Percentiles rank a stretch among this genome's conserved stretches.
Evolutionary conservation across 331 rosid species (phyloP).

Genomic region (Stylosanthes scabra): DNA sequence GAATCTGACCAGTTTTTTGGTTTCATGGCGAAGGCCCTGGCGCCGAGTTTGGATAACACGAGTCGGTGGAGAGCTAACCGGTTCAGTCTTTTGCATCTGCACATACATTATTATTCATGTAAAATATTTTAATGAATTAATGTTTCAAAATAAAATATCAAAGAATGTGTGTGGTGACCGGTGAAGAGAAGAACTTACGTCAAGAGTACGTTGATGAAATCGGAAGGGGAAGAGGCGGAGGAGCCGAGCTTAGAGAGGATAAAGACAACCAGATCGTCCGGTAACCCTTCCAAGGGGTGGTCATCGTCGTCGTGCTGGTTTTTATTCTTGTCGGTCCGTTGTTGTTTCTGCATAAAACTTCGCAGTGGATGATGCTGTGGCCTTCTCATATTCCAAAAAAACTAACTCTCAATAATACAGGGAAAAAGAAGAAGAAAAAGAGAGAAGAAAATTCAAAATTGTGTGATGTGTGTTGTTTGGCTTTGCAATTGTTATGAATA

Average conservation of each 20-base stretch:
- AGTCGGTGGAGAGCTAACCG: slow-evolving; percentile 61
- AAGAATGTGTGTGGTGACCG: neutral
- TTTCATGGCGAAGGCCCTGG: slow-evolving; percentile 52
- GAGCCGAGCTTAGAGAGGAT: slow-evolving; percentile 78
- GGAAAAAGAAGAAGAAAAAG: too few relatives aligned
- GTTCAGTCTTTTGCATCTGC: slow-evolving; percentile 80
- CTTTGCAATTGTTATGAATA: too few relatives aligned
- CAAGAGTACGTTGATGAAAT: slow-evolving; percentile 56
- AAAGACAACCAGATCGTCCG: slow-evolving; percentile 74
- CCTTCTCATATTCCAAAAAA: slow-evolving; percentile 43
- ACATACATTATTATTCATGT: neutral
- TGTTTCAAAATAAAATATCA: neutral
- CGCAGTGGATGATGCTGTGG: slow-evolving; percentile 15
- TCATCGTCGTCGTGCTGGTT: slow-evolving; percentile 29
- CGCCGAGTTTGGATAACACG: slow-evolving; percentile 68
- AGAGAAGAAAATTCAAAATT: neutral
- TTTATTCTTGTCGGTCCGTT: neutral
- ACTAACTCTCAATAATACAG: neutral
- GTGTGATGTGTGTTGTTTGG: neutral
- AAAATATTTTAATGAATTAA: neutral
- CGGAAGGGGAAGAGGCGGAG: slow-evolving; percentile 72
- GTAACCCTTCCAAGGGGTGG: slow-evolving; percentile 67
- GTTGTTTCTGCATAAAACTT: neutral
- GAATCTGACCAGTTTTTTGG: slow-evolving; percentile 71
- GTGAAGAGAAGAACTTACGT: slow-evolving; percentile 52